Conservation (phyloP, 2,329 filamentous ascomycete genomes). For the Karstenula rhodostoma region DNA sequence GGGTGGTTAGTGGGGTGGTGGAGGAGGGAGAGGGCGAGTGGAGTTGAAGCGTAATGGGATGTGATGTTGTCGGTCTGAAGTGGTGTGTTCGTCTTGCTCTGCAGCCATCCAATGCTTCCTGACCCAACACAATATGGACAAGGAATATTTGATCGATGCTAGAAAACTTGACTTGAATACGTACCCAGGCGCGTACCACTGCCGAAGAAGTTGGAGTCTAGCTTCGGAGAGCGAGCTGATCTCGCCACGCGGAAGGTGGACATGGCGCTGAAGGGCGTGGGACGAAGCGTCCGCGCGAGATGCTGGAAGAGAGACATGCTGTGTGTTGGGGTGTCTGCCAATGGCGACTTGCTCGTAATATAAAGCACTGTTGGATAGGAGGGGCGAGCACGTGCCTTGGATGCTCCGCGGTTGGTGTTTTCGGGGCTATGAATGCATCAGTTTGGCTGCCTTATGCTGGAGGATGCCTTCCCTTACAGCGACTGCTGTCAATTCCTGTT, state of each 20-base stretch:
- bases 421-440: not conserved
- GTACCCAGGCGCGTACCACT: not conserved
- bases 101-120: not conserved
- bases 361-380: no score
- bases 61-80: no score
- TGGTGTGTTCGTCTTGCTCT: not conserved
- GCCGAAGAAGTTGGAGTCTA: conserved; percentile 30
- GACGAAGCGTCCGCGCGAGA: conserved; percentile 23
- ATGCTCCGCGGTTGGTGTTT: not conserved
- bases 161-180: not conserved
- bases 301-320: conserved; percentile 24
- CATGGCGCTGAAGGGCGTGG: conserved; percentile 10
- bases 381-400: conserved; percentile 15
- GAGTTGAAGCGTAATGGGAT: no score
- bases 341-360: not conserved
- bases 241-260: conserved; percentile 9
- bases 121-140: not conserved
- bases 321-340: not conserved
- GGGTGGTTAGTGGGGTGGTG: not conserved
- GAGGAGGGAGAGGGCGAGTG: no score
- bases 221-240: conserved; percentile 11
- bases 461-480: not conserved
- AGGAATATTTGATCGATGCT: no score
- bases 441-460: not conserved
- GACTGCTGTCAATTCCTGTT: not conserved